Conservation (phyloP, 2,329 filamentous ascomycete genomes). For the Fusarium praegraminearum region DNA sequence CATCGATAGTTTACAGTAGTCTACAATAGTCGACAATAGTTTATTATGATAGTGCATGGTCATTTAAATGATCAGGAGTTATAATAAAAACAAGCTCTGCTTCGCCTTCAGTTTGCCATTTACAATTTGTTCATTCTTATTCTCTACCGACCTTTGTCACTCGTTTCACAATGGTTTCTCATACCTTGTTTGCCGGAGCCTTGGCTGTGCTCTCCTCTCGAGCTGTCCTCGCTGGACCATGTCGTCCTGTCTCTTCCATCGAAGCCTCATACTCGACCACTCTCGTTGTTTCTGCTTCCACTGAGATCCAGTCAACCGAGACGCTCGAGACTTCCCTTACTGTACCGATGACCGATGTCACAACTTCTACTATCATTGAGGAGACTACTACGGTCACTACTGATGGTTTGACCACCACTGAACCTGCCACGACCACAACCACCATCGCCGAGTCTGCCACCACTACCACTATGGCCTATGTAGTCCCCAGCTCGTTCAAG, state of each 20-base stretch:
- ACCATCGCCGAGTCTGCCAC: not conserved
- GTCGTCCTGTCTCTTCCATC: not conserved
- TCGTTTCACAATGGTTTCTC: not conserved
- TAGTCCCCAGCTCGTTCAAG: not conserved
- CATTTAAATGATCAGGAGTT: not conserved
- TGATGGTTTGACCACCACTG: not conserved
- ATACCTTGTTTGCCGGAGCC: not conserved
- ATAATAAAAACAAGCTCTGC: not conserved
- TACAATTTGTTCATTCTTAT: accelerated
- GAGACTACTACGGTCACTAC: not conserved
- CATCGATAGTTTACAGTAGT: not conserved
- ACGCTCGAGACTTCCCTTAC: not conserved
- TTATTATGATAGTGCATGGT: not conserved
- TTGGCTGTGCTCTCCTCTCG: not conserved
- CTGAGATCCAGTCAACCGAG: too few relatives aligned
- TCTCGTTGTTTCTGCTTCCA: not conserved
- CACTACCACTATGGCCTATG: not conserved
- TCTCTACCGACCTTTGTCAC: not conserved
- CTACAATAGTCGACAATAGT: not conserved
- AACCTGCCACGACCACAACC: not conserved
- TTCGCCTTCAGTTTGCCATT: too few relatives aligned
- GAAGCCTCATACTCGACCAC: not conserved
- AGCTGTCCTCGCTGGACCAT: not conserved
- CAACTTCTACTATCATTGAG: not conserved
- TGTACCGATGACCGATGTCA: not conserved